Evolutionary conservation across 768 basidiomycete genomes (phyloP).

Genomic region (Lentinula guzmanii): DNA sequence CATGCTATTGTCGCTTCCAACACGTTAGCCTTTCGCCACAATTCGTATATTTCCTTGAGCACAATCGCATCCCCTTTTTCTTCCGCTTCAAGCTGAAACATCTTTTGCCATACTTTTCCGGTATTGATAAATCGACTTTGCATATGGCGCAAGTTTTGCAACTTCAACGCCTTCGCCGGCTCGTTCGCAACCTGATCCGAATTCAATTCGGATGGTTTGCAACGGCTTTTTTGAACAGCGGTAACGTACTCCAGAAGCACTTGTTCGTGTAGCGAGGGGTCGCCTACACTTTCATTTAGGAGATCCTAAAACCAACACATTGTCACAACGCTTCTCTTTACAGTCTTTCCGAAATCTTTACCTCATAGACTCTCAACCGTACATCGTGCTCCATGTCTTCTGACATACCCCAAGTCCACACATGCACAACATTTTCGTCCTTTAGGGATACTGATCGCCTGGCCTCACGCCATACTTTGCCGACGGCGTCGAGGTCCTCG

Average conservation of each 20-base stretch:
- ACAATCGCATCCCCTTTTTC: conserved; percentile 16
- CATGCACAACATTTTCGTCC: conserved; percentile 25
- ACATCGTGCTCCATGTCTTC: conserved; percentile 8
- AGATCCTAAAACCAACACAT: conserved; percentile 26
- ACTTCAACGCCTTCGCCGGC: conserved; percentile 15
- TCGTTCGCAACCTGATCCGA: conserved; percentile 22
- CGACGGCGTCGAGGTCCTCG: conserved; percentile 18
- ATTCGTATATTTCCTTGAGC: conserved; percentile 31
- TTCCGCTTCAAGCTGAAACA: conserved; percentile 29
- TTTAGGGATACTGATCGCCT: conserved; percentile 19
- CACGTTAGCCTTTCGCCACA: conserved; percentile 34
- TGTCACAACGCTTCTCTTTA: conserved; percentile 1
- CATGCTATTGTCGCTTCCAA: conserved; percentile 35
- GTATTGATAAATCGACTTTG: conserved; percentile 35
- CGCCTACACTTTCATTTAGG: conserved; percentile 41
- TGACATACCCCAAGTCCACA: conserved; percentile 54
- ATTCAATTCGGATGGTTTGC: conserved; percentile 15
- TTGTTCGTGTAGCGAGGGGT: conserved; percentile 36
- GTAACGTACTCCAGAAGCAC: conserved; percentile 41
- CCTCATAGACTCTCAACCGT: conserved; percentile 26
- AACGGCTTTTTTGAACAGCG: conserved; percentile 18
- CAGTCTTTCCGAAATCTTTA: conserved; percentile 11
- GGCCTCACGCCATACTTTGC: conserved; percentile 39
- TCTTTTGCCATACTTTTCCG: conserved; percentile 34
- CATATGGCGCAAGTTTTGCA: conserved; percentile 32